Evolutionary conservation across 108 stramenopile species (phyloP).

Genomic region (Cyclotella choctawhatcheeana): DNA sequence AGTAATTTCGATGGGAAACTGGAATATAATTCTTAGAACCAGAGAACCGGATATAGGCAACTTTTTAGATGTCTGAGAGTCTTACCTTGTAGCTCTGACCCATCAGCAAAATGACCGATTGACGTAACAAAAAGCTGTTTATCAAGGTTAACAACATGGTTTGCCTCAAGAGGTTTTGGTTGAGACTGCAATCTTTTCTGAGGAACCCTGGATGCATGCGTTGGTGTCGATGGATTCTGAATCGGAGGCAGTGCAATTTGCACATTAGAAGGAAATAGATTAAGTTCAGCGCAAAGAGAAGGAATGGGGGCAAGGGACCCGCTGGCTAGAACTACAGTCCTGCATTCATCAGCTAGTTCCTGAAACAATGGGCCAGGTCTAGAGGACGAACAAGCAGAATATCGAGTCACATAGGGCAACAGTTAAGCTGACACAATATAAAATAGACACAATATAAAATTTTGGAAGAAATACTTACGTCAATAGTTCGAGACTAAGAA

Average conservation of each 20-base stretch:
- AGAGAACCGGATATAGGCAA: background rate
- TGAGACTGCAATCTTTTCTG: slow-evolving; percentile 59
- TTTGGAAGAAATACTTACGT: background rate
- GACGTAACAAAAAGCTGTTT: slow-evolving; percentile 72
- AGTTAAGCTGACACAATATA: background rate
- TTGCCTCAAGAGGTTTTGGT: slow-evolving; percentile 78
- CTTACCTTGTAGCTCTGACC: slow-evolving; percentile 53
- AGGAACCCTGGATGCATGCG: background rate
- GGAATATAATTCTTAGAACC: background rate
- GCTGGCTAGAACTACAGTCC: slow-evolving; percentile 71
- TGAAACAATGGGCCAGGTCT: slow-evolving; percentile 65
- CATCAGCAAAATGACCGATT: slow-evolving; percentile 75
- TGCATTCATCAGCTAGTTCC: slow-evolving; percentile 54
- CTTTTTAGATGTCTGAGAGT: background rate
- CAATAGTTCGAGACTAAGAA: slow-evolving; percentile 62
- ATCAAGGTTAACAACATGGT: slow-evolving; percentile 72
- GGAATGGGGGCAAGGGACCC: slow-evolving; percentile 76
- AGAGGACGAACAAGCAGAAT: background rate
- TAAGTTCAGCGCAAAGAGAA: slow-evolving; percentile 75
- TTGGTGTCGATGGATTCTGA: slow-evolving; percentile 12
- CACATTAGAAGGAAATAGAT: slow-evolving; percentile 41
- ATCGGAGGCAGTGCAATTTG: background rate
- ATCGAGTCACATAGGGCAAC: too few relatives aligned
- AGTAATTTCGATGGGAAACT: slow-evolving; percentile 61
- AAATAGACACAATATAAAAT: background rate